Conservation (phyloP, 1,139 yeast species). For the Zygosaccharomyces sapae region DNA sequence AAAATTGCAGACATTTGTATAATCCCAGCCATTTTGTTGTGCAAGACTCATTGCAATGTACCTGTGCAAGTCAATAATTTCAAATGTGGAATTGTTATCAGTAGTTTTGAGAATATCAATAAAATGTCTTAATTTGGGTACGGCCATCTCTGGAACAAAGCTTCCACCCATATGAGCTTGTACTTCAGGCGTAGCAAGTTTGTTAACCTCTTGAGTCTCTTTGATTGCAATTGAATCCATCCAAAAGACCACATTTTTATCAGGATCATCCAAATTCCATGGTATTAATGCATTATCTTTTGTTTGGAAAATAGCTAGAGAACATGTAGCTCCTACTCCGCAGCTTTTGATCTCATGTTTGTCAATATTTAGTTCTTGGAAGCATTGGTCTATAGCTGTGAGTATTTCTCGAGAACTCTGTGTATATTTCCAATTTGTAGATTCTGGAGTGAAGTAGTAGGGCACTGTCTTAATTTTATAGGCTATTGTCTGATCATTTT, state of each 20-base stretch:
- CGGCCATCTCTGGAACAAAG: slow-evolving; percentile 53
- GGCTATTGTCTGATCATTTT: slow-evolving; percentile 21
- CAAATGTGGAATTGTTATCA: slow-evolving; percentile 6
- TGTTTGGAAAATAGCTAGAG: slow-evolving; percentile 44
- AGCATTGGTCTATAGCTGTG: slow-evolving; percentile 25
- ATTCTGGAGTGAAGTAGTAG: slow-evolving; percentile 21
- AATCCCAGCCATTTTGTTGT: slow-evolving; percentile 12
- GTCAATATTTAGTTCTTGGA: slow-evolving; percentile 16
- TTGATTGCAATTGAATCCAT: slow-evolving; percentile 49
- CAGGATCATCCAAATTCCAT: slow-evolving; percentile 18
- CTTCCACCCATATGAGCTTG: slow-evolving; percentile 43
- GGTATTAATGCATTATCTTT: slow-evolving; percentile 24
- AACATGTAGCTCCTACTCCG: slow-evolving; percentile 51
- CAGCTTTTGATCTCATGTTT: slow-evolving; percentile 21
- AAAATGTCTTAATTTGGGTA: slow-evolving; percentile 48
- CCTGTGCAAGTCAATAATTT: slow-evolving; percentile 50
- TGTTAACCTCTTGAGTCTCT: slow-evolving; percentile 40
- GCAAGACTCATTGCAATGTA: slow-evolving; percentile 44
- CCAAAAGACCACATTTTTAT: slow-evolving; percentile 52
- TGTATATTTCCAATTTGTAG: slow-evolving; percentile 34
- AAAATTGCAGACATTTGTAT: background rate
- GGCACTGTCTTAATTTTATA: slow-evolving; percentile 26
- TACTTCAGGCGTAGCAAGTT: slow-evolving; percentile 18
- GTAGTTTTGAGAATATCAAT: slow-evolving; percentile 23
- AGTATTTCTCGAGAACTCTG: slow-evolving; percentile 46